A percentile compares a stretch with the other conserved stretches of the same genome.
Evolutionary conservation across 2,329 filamentous ascomycete genomes (phyloP).

Genomic region (Botryotinia globosa): DNA sequence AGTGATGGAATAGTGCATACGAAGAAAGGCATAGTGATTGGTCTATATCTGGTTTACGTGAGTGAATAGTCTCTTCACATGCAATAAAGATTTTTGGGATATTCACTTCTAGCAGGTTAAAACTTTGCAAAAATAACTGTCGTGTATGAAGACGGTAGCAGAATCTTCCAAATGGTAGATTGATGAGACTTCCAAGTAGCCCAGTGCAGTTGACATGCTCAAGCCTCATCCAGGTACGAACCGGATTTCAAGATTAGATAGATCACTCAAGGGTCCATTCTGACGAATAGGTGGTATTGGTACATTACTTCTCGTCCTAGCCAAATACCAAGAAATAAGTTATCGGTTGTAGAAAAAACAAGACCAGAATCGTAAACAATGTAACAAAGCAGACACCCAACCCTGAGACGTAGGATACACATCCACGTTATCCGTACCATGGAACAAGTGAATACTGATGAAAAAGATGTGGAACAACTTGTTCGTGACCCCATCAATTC

Average conservation of each 20-base stretch:
- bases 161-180: no score
- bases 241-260: no score
- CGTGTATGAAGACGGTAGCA: no score
- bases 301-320: background rate
- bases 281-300: background rate
- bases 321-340: background rate
- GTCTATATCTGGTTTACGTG: no score
- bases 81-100: no score
- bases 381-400: background rate
- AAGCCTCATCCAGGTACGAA: no score
- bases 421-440: background rate
- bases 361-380: background rate
- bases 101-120: no score
- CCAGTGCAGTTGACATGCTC: no score
- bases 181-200: no score
- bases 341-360: background rate
- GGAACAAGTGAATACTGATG: background rate
- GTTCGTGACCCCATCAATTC: accelerated
- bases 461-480: background rate
- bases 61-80: no score
- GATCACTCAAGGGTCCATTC: accelerated
- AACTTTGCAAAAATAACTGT: no score
- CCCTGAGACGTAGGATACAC: background rate
- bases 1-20: no score
- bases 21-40: accelerated